Evolutionary conservation across 805 yeast species (phyloP).

Genomic region (Vanderwaltozyma yarrowii): DNA sequence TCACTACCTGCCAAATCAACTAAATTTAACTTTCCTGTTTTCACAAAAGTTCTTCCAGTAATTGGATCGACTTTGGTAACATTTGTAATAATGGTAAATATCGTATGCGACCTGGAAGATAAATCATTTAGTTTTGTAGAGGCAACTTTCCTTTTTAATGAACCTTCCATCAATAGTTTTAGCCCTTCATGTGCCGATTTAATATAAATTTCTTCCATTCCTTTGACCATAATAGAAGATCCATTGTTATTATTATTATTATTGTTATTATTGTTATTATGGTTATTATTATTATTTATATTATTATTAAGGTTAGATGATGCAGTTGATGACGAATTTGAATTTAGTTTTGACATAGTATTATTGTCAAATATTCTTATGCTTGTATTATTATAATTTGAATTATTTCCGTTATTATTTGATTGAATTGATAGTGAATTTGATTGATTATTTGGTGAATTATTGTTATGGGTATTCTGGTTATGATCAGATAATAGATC

Average conservation of each 20-base stretch:
- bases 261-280: background rate
- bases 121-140: constrained; percentile 67
- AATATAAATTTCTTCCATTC: constrained; percentile 46
- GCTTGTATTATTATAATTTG: constrained; percentile 25
- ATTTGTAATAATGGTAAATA: constrained; percentile 58
- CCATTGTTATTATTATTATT: background rate
- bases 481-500: constrained; percentile 41
- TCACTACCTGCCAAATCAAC: constrained; percentile 96
- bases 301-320: background rate
- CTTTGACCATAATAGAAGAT: constrained; percentile 40
- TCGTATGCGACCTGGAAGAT: constrained; percentile 73
- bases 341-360: background rate
- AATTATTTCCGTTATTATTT: constrained; percentile 47
- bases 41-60: constrained; percentile 40
- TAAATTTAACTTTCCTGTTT: constrained; percentile 61
- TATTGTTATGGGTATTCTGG: background rate
- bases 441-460: background rate
- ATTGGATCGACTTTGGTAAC: constrained; percentile 40
- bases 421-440: background rate
- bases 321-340: background rate
- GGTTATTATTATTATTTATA: background rate
- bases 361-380: background rate
- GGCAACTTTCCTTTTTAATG: constrained; percentile 58
- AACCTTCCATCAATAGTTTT: constrained; percentile 44
- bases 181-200: constrained; percentile 43